A percentile compares a stretch with the other conserved stretches of the same genome.
phyloP scores from a whole-genome alignment of 306 rosid species.

The Citrullus colocynthis region DNA sequence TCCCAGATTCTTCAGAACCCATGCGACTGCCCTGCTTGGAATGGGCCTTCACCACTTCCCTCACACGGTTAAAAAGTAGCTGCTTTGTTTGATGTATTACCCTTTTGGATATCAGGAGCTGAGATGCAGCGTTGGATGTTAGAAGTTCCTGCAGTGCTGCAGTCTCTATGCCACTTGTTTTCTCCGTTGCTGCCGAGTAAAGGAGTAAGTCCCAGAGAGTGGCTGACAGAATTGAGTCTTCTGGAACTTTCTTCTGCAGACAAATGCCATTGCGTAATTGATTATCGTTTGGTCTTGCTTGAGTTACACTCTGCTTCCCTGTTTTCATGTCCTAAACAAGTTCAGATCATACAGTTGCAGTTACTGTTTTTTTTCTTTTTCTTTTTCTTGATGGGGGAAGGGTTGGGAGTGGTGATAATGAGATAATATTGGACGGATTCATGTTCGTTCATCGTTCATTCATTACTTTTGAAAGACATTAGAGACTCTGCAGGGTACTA shows the following conservation, averaged over 20 bases:
- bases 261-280: slow-evolving; percentile 5
- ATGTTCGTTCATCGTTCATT: background rate
- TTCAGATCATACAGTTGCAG: background rate
- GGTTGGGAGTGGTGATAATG: background rate
- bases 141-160: slow-evolving; percentile 19
- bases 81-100: slow-evolving; percentile 42
- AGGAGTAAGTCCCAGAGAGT: slow-evolving; percentile 40
- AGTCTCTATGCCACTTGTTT: slow-evolving; percentile 1
- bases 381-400: too few relatives aligned
- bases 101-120: slow-evolving; percentile 34
- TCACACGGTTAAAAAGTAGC: slow-evolving; percentile 54
- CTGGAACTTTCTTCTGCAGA: slow-evolving; percentile 32
- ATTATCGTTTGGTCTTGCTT: background rate
- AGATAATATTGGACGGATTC: background rate
- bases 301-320: background rate
- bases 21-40: slow-evolving; percentile 16
- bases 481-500: background rate
- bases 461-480: background rate
- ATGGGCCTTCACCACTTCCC: slow-evolving; percentile 31
- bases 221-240: slow-evolving; percentile 40
- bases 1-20: slow-evolving; percentile 37
- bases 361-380: background rate
- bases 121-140: slow-evolving; percentile 22
- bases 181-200: slow-evolving; percentile 22
- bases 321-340: slow-evolving; percentile 3